Percentiles rank a stretch among this genome's conserved stretches.
phyloP scores from a whole-genome alignment of 192 early-diverging fungal species.

The Spinellus fusiger region DNA sequence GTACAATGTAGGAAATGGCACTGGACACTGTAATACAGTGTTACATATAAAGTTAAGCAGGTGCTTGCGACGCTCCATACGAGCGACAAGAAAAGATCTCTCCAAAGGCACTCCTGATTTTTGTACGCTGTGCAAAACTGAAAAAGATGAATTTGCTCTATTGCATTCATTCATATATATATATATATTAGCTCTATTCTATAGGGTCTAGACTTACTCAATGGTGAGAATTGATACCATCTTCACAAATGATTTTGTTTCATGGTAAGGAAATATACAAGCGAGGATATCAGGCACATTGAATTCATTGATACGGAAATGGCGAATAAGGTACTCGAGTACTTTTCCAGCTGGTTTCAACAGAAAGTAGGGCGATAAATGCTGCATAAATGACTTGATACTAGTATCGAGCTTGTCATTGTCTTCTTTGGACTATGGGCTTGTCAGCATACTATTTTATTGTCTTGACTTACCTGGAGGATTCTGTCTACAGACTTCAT shows the following conservation, averaged over 20 bases:
- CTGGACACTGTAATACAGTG: slow-evolving; percentile 33
- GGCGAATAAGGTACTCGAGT: slow-evolving; percentile 88
- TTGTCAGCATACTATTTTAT: neutral
- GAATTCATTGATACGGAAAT: slow-evolving; percentile 82
- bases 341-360: slow-evolving; percentile 81
- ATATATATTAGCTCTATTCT: neutral
- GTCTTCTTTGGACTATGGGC: slow-evolving; percentile 64
- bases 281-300: slow-evolving; percentile 75
- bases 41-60: slow-evolving; percentile 77
- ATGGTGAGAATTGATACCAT: slow-evolving; percentile 74
- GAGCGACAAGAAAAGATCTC: slow-evolving; percentile 63
- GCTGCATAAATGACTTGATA: slow-evolving; percentile 68
- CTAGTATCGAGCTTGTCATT: slow-evolving; percentile 73
- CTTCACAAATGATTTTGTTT: slow-evolving; percentile 80
- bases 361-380: slow-evolving; percentile 79
- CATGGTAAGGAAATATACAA: slow-evolving; percentile 89
- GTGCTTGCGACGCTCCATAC: slow-evolving; percentile 59
- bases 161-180: neutral
- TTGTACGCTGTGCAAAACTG: slow-evolving; percentile 51
- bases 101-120: slow-evolving; percentile 55
- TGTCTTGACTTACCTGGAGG: slow-evolving; percentile 44
- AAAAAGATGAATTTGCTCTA: slow-evolving; percentile 48
- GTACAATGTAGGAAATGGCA: slow-evolving; percentile 47
- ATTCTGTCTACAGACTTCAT: slow-evolving; percentile 76
- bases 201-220: slow-evolving; percentile 33